phyloP scores from a whole-genome alignment of 495 filamentous ascomycete species.

The Ramalina peruviana region DNA sequence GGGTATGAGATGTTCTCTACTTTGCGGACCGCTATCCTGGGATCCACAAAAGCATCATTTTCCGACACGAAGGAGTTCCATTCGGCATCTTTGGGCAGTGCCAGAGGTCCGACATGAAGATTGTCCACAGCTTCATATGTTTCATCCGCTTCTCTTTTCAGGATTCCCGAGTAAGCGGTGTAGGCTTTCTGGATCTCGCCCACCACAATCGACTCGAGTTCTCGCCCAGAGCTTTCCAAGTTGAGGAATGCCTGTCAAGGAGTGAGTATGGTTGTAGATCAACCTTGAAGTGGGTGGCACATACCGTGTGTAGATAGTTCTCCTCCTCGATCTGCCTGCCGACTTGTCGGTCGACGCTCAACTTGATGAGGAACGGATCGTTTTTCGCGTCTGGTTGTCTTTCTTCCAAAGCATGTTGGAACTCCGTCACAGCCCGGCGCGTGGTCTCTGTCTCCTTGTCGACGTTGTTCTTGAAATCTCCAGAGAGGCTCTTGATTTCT shows the following conservation, averaged over 20 bases:
- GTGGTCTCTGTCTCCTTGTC: constrained; percentile 42
- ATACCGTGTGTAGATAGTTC: constrained; percentile 86
- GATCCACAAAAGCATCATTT: constrained; percentile 81
- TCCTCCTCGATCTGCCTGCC: constrained; percentile 92
- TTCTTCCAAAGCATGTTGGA: constrained; percentile 68
- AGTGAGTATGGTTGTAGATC: constrained; percentile 12
- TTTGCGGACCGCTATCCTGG: constrained; percentile 60
- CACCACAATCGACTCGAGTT: constrained; percentile 89
- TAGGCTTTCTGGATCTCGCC: constrained; percentile 96
- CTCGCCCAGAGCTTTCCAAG: constrained; percentile 83
- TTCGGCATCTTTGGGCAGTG: constrained; percentile 83
- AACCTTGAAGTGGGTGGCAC: constrained; percentile 3
- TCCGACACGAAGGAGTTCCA: constrained; percentile 73
- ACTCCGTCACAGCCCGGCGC: constrained; percentile 52
- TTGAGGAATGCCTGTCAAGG: constrained; percentile 72
- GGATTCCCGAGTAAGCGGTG: constrained; percentile 76
- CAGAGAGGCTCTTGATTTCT: constrained; percentile 82
- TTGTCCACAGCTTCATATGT: constrained; percentile 64
- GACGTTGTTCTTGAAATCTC: constrained; percentile 81
- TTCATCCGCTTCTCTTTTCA: constrained; percentile 79
- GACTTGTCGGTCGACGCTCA: constrained; percentile 75
- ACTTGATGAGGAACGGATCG: constrained; percentile 76
- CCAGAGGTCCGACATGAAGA: constrained; percentile 69
- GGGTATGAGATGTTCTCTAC: constrained; percentile 83
- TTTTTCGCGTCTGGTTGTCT: constrained; percentile 68